A percentile compares a stretch with the other conserved stretches of the same genome.
phyloP scores from a whole-genome alignment of 2,329 filamentous ascomycete genomes.

The Trichophyton simii region DNA sequence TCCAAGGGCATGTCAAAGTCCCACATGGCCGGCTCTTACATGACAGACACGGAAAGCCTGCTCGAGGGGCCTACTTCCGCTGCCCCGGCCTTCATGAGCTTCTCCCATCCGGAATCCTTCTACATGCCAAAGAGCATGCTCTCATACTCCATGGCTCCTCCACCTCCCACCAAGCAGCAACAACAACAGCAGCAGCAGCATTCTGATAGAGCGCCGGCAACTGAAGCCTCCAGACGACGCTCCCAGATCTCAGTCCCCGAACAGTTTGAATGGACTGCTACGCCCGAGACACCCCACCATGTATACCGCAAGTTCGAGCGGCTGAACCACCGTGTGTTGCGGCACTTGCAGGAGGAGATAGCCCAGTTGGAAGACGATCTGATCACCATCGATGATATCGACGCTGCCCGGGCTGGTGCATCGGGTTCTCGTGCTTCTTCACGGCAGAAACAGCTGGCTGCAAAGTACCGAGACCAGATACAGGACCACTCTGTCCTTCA shows the following conservation, averaged over 20 bases:
- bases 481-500: slow-evolving; percentile 43
- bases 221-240: neutral
- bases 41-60: slow-evolving; percentile 12
- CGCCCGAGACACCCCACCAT: slow-evolving; percentile 32
- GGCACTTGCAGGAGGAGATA: slow-evolving; percentile 78
- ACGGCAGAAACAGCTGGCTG: slow-evolving; percentile 27
- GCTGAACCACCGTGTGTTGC: slow-evolving; percentile 67
- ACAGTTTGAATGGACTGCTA: neutral
- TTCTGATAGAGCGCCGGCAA: neutral
- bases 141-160: slow-evolving; percentile 22
- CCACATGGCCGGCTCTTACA: slow-evolving; percentile 14
- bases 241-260: neutral
- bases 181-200: neutral
- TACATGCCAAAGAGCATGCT: slow-evolving; percentile 19
- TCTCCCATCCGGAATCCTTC: slow-evolving; percentile 24
- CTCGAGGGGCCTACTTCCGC: slow-evolving; percentile 16
- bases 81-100: slow-evolving; percentile 20
- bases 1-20: slow-evolving; percentile 5
- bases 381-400: slow-evolving; percentile 51
- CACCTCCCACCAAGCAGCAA: neutral
- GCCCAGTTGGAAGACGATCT: slow-evolving; percentile 69
- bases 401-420: slow-evolving; percentile 26
- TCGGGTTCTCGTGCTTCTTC: slow-evolving; percentile 19
- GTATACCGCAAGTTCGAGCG: slow-evolving; percentile 74
- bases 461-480: slow-evolving; percentile 33